A percentile compares a stretch with the other conserved stretches of the same genome.
These are phyloP conservation scores for Aspergillus aculeatus DNA, from an alignment of 2,329 filamentous ascomycete genomes.

Conservation along the genomic window DNA sequence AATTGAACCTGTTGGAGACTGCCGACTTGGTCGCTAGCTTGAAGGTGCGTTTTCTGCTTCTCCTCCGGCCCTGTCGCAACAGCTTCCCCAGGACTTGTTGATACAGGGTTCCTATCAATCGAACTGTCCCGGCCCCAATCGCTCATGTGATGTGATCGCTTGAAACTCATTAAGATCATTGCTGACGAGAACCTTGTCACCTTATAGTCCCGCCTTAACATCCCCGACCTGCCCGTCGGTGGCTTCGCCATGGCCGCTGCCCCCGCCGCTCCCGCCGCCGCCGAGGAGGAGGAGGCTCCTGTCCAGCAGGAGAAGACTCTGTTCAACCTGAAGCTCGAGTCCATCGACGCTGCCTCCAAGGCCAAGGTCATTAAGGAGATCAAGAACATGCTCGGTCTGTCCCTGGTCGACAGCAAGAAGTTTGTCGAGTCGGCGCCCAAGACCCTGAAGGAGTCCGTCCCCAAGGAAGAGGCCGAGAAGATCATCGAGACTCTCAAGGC, in stretches of 20 bases:
- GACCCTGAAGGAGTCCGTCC: constrained; percentile 97
- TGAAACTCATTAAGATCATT: not conserved
- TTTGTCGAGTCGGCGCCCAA: constrained; percentile 98
- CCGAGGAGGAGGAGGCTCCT: constrained; percentile 80
- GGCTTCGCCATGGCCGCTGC: constrained; percentile 74
- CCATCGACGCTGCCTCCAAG: constrained; percentile 84
- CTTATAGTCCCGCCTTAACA: constrained; percentile 82
- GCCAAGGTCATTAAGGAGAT: constrained; percentile 99
- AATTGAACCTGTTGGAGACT: constrained; percentile 96
- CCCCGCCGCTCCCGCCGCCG: constrained; percentile 59
- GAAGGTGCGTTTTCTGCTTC: constrained; percentile 64
- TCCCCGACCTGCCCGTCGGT: constrained; percentile 93
- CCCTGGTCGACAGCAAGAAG: constrained; percentile 99
- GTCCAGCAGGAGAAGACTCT: constrained; percentile 91
- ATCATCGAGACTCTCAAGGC: constrained; percentile 93
- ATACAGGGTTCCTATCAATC: not conserved
- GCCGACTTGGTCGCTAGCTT: constrained; percentile 91
- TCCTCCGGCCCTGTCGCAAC: not conserved
- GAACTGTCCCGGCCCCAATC: not conserved
- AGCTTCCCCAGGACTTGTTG: not conserved
- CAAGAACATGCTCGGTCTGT: constrained; percentile 91
- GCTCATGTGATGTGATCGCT: not conserved
- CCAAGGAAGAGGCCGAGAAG: constrained; percentile 99
- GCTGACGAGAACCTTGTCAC: constrained; percentile 1
- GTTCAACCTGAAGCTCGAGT: constrained; percentile 92